Evolutionary conservation across 768 basidiomycete species (phyloP), one percentile per base, ranked within the genome.

Genomic region (Russula olivacea): DNA sequence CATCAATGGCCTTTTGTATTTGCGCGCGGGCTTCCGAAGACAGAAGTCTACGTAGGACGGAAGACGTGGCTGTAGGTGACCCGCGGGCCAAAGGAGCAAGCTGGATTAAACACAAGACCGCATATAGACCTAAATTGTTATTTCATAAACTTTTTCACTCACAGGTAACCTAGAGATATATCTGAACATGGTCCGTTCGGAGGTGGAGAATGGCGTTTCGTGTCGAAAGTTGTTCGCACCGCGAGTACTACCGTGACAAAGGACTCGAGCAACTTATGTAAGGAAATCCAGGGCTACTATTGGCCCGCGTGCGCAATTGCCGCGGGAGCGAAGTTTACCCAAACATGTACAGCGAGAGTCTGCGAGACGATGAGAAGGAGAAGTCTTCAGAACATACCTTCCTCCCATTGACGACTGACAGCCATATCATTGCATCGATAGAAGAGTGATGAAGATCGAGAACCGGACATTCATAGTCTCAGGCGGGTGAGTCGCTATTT

Each of bases 1-100:
- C 76, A 9, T 80, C 75, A 30, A 98, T 82, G 2, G 94, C 93
- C 68, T 83, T 74, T 71, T 89, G 82, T n/a, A 92, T 83, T 69
- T 81, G 76, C 12, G 78, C 68, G 23, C 87, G 82, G 5, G 81
- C 77, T 62, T 90, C 83, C 36, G 84, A 79, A 4, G 85, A 83
- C 52, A 92, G 78, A 66, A 79, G 81, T 30, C 89, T 81, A 68
- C 73, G 70, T 51, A 72, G 60, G 45, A 71, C 48, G 9, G 65
- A 66, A 25, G 71, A 71, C 19, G 73, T 66, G 15, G 61, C 30
- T 28, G 63, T 32, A 21, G 64, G 61, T 55, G 71, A 68, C 50
- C 61, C 43, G 48, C 61, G 66, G 43, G 45, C 56, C 59, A 60
- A 68, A 55, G 63, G 60, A 61, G 47, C 50, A 47, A 63, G 48